Percentiles rank a stretch among this genome's conserved stretches.
These are phyloP conservation scores for Phyllosticta citrichinensis DNA, from an alignment of 2,329 filamentous ascomycete species.

Conservation along the genomic window DNA sequence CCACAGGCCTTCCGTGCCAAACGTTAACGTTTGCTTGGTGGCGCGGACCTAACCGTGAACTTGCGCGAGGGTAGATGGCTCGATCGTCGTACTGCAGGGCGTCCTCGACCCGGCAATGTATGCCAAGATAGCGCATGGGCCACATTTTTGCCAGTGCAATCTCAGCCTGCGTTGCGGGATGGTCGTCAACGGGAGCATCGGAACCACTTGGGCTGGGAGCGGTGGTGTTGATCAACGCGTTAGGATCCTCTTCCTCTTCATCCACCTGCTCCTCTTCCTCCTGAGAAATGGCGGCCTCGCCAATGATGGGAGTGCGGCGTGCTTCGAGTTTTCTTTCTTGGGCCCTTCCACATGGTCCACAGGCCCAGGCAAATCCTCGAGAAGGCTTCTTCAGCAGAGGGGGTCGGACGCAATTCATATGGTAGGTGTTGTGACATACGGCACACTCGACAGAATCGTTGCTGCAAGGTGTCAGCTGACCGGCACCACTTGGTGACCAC, in stretches of 20 bases:
- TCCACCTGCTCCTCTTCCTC: slow-evolving; percentile 56
- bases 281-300: slow-evolving; percentile 41
- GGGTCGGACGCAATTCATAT: slow-evolving; percentile 95
- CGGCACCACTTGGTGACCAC: neutral
- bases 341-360: slow-evolving; percentile 89
- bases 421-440: slow-evolving; percentile 88
- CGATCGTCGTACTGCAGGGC: slow-evolving; percentile 94
- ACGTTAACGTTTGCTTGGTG: slow-evolving; percentile 79
- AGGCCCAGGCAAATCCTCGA: slow-evolving; percentile 95
- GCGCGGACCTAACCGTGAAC: slow-evolving; percentile 79
- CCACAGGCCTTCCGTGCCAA: slow-evolving; percentile 81
- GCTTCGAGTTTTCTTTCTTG: slow-evolving; percentile 89
- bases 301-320: slow-evolving; percentile 68
- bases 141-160: slow-evolving; percentile 88
- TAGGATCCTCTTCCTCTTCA: slow-evolving; percentile 58
- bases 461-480: slow-evolving; percentile 37
- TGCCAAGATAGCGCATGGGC: slow-evolving; percentile 91
- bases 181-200: slow-evolving; percentile 47
- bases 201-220: slow-evolving; percentile 36
- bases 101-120: slow-evolving; percentile 92
- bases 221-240: slow-evolving; percentile 30
- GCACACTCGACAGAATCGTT: slow-evolving; percentile 96
- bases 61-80: slow-evolving; percentile 83
- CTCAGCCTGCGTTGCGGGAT: slow-evolving; percentile 68
- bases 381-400: slow-evolving; percentile 92